Percentiles rank a stretch among this genome's conserved stretches.
Evolutionary conservation across 768 basidiomycete species (phyloP).

Genomic region (Collybia nuda): DNA sequence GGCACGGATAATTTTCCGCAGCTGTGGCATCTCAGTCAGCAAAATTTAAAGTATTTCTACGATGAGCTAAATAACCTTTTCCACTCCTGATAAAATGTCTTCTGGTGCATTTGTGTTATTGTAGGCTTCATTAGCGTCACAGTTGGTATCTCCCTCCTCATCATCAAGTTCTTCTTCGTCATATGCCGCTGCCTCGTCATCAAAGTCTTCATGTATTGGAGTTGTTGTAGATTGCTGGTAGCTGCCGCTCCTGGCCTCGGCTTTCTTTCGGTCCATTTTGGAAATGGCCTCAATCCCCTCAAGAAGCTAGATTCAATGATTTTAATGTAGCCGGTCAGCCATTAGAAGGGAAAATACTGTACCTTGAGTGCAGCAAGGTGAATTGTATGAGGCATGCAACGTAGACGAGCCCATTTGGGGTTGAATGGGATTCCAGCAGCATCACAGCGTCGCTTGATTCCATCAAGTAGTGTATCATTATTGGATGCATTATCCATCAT

Average conservation of each 20-base stretch:
- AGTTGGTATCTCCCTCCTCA: too few species aligned
- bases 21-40: too few species aligned
- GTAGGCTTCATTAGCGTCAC: too few species aligned
- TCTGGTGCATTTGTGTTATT: too few species aligned
- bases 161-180: too few species aligned
- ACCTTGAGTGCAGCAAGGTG: slow-evolving; percentile 3
- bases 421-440: not conserved
- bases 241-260: slow-evolving; percentile 9
- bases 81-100: too few species aligned
- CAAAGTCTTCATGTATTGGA: not conserved
- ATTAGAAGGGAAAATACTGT: not conserved
- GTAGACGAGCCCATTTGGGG: not conserved
- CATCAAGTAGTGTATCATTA: slow-evolving; percentile 8
- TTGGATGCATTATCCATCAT: slow-evolving; percentile 3
- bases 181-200: too few species aligned
- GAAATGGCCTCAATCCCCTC: slow-evolving; percentile 27
- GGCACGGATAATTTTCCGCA: too few species aligned
- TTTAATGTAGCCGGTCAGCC: too few species aligned
- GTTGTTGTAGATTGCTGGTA: slow-evolving; percentile 19
- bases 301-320: slow-evolving; percentile 20
- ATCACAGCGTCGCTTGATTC: not conserved
- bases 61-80: too few species aligned
- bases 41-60: too few species aligned
- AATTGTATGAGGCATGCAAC: slow-evolving; percentile 2
- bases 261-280: slow-evolving; percentile 15